These are phyloP conservation scores for Phytophthora aleatoria DNA, from an alignment of 352 stramenopile species.

Conservation along the genomic window DNA sequence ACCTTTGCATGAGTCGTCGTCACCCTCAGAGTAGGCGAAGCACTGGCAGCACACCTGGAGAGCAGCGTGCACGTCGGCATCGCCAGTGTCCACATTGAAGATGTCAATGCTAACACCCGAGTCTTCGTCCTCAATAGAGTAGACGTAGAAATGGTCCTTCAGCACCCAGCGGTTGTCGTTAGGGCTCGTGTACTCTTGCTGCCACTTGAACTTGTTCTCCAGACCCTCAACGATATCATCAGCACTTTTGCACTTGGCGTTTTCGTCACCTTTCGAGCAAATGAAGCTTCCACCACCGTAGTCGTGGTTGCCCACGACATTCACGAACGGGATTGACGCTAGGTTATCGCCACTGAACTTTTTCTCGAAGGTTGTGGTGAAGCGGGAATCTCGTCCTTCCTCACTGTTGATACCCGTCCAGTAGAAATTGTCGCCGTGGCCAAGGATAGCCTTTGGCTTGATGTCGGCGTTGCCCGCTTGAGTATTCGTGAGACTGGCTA, in stretches of 20 bases:
- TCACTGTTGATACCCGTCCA: conserved; percentile 58
- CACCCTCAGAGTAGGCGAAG: conserved; percentile 46
- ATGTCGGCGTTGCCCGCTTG: conserved; percentile 37
- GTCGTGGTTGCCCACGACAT: conserved; percentile 74
- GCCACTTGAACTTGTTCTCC: conserved; percentile 53
- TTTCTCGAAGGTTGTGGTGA: conserved; percentile 59
- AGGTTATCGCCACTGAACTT: conserved; percentile 53
- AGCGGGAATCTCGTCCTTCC: conserved; percentile 46
- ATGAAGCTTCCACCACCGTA: conserved; percentile 61
- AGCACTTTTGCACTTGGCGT: conserved; percentile 33
- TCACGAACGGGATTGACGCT: conserved; percentile 49
- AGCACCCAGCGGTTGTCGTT: conserved; percentile 62
- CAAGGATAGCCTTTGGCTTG: conserved; percentile 61
- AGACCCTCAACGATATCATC: conserved; percentile 30
- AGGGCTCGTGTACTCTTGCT: conserved; percentile 47
- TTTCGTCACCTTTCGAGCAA: conserved; percentile 39
- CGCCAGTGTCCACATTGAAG: conserved; percentile 60
- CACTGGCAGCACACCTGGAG: conserved; percentile 61
- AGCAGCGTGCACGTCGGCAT: conserved; percentile 51
- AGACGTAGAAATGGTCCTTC: conserved; percentile 58
- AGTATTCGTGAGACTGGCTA: conserved; percentile 67
- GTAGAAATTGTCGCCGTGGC: conserved; percentile 75
- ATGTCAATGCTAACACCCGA: conserved; percentile 56
- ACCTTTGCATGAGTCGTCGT: conserved; percentile 42
- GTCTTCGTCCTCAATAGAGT: conserved; percentile 38